phyloP scores from a whole-genome alignment of 2,329 filamentous ascomycete genomes.

The Fusarium begoniae region DNA sequence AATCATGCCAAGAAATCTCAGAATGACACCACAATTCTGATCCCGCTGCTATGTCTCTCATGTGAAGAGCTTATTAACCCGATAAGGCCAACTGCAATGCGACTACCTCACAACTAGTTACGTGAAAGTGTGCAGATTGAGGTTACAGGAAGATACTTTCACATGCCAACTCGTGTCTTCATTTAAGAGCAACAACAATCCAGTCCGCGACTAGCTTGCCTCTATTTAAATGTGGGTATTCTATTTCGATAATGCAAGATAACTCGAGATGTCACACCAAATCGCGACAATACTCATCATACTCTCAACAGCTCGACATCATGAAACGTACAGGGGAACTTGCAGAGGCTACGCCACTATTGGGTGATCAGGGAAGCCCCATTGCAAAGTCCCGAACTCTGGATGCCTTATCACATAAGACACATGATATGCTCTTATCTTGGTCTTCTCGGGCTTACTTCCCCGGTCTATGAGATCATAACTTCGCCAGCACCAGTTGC shows the following conservation, averaged over 20 bases:
- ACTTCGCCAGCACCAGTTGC: slow-evolving; percentile 37
- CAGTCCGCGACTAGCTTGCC: neutral
- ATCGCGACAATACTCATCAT: neutral
- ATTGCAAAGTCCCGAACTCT: neutral
- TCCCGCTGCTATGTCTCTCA: slow-evolving; percentile 6
- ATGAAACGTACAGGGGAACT: neutral
- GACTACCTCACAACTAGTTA: neutral
- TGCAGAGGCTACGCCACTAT: neutral
- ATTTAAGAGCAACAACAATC: neutral
- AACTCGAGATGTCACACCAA: neutral
- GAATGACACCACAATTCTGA: slow-evolving; percentile 7
- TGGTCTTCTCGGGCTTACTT: slow-evolving; percentile 1
- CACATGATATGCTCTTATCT: slow-evolving; percentile 17
- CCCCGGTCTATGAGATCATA: slow-evolving; percentile 33
- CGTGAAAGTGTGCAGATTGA: neutral
- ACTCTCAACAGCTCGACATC: neutral
- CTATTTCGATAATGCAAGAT: neutral
- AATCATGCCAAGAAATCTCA: slow-evolving; percentile 12
- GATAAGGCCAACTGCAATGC: slow-evolving; percentile 6
- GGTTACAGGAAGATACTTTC: slow-evolving; percentile 1
- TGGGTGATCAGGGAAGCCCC: neutral
- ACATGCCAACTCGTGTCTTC: slow-evolving; percentile 8
- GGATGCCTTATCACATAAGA: slow-evolving; percentile 1
- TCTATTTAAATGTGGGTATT: neutral
- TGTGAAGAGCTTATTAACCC: slow-evolving; percentile 5